phyloP scores from a whole-genome alignment of 1,284 basidiomycete genomes.

The Rhizopogon parksii region DNA sequence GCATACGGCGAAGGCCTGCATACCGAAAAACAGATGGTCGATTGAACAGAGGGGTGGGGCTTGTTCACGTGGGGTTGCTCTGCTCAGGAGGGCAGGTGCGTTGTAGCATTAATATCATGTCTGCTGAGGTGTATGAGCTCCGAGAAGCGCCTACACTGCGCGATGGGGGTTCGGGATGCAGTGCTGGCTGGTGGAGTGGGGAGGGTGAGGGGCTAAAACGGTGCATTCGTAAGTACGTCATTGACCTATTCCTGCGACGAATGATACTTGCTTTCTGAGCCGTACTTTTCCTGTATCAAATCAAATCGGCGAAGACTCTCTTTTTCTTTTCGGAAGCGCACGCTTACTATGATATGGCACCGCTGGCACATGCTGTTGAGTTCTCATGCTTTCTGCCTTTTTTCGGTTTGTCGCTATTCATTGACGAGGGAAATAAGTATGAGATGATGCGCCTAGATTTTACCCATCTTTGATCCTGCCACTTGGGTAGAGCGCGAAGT shows the following conservation, averaged over 20 bases:
- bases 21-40: conserved; percentile 72
- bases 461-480: not conserved
- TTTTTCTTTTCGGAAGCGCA: conserved; percentile 1
- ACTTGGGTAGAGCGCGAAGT: not conserved
- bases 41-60: conserved; percentile 31
- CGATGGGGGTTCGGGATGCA: conserved; percentile 14
- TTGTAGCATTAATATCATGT: conserved; percentile 29
- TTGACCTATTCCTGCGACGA: conserved; percentile 15
- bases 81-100: conserved; percentile 33
- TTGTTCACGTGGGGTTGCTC: conserved; percentile 20
- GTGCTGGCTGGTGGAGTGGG: conserved; percentile 10
- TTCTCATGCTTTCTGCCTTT: conserved; percentile 12
- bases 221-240: conserved; percentile 26
- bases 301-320: conserved; percentile 1
- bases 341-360: not conserved
- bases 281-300: conserved; percentile 2
- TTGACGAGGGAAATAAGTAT: conserved; percentile 1
- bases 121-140: conserved; percentile 23
- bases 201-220: conserved; percentile 13
- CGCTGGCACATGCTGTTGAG: conserved; percentile 17
- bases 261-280: conserved; percentile 28
- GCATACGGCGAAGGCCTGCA: conserved; percentile 78
- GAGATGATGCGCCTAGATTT: not conserved
- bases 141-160: conserved; percentile 9
- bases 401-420: not conserved